These are phyloP conservation scores for Wickerhamia fluorescens DNA, from an alignment of 805 yeast genomes.

Conservation along the genomic window DNA sequence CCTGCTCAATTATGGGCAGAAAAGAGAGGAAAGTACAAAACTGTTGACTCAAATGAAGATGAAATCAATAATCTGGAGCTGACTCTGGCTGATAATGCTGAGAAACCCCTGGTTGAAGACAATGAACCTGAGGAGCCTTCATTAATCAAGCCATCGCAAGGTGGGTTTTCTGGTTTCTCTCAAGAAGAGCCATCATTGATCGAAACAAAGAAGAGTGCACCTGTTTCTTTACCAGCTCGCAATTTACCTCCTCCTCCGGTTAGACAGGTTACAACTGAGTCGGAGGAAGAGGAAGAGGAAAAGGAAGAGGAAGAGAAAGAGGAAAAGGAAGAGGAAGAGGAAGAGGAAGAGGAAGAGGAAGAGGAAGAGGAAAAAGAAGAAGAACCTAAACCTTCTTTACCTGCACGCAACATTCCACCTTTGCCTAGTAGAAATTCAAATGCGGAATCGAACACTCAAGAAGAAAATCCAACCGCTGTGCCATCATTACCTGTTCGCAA, in stretches of 20 bases:
- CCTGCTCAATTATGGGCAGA: slow-evolving; percentile 98
- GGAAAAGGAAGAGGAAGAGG: slow-evolving; percentile 4
- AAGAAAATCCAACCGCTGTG: slow-evolving; percentile 10
- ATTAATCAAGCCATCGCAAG: no score
- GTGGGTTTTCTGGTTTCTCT: neutral
- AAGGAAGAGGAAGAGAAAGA: slow-evolving; percentile 8
- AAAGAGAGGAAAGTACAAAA: slow-evolving; percentile 61
- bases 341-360: slow-evolving; percentile 5
- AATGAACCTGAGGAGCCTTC: slow-evolving; percentile 9
- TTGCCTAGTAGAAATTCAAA: slow-evolving; percentile 5
- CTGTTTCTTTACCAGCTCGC: slow-evolving; percentile 13
- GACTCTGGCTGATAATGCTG: slow-evolving; percentile 7
- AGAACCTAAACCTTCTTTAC: slow-evolving; percentile 14
- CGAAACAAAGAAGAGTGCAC: slow-evolving; percentile 5
- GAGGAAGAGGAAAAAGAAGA: slow-evolving; percentile 19
- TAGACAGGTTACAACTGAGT: slow-evolving; percentile 6
- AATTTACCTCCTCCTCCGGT: slow-evolving; percentile 14
- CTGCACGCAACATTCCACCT: slow-evolving; percentile 8
- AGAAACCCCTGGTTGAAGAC: slow-evolving; percentile 3
- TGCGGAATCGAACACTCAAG: slow-evolving; percentile 17
- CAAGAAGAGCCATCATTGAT: slow-evolving; percentile 14
- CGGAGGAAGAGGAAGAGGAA: slow-evolving; percentile 7
- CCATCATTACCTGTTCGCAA: slow-evolving; percentile 11
- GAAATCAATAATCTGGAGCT: slow-evolving; percentile 12
- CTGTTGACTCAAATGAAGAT: slow-evolving; percentile 22